Base-by-base conservation (phyloP, 2,329 filamentous ascomycete genomes). In the Trichoderma gracile region DNA sequence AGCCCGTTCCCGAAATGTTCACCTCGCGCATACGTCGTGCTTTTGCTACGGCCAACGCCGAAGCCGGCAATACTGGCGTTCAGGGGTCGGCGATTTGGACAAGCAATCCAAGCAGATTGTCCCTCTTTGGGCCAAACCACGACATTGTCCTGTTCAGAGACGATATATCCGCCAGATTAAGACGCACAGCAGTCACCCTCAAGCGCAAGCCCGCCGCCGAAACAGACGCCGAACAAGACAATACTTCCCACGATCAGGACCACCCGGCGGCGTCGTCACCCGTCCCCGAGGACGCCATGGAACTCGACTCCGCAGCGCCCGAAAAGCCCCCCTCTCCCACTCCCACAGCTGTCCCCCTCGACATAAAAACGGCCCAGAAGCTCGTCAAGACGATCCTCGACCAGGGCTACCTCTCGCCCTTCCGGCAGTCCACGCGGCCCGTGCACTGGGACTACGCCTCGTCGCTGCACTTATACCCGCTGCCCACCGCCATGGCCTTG, bases 341-440 rank as follows among this genome's bases (percentile, higher is more conserved):
- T n/a, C 40, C 61, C 10, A 40, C 61, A 12, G 43, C 66, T 4
- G 5, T 64, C 3, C 76, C 81, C 15, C 78, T 84, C 66, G 84
- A 87, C 67, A 72, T 84, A 21, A 82, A 81, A 61, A 82, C 85
- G 7, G 89, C 90, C 8, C 85, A 89, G 65, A 90, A 91, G 69
- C 83, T 98, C 1, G 93, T 96, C 71, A 96, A 97, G 74, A 97
- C 94, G 0, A 76, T 99, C 10, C 84, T 99, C 8, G 93, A 97
- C 70, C 95, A 99, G 78, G 92, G 92, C 5, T 90, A 92, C 68
- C 84, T 99, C 12, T 88, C 91, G 0, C 95, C 95, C 0, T 99
- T 98, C 76, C 88, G 91, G 0, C 83, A 93, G n/a, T 79, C 86
- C 0, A 83, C 86, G 38, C 86, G 94, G 1, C 95, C 95, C 0